phyloP scores from a whole-genome alignment of 768 basidiomycete species.

The Leccinum longicurvipes region DNA sequence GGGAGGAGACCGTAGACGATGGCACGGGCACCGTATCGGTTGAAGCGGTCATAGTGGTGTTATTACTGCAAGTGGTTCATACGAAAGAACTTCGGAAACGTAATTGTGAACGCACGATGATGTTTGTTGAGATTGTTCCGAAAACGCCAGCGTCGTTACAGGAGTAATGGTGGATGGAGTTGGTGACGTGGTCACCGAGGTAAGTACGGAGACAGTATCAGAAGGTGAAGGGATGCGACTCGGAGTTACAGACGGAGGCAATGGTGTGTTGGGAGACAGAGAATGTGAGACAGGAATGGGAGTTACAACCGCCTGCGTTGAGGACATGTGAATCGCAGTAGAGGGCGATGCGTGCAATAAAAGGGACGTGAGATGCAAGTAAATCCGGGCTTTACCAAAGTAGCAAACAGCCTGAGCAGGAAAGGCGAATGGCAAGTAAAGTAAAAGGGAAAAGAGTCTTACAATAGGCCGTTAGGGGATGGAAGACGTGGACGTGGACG shows the following conservation, averaged over 20 bases:
- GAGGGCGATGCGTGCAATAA: slow-evolving; percentile 5
- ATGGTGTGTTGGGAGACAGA: slow-evolving; percentile 11
- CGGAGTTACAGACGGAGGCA: slow-evolving; percentile 4
- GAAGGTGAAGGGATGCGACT: slow-evolving; percentile 7
- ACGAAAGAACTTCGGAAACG: slow-evolving; percentile 3
- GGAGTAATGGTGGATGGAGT: slow-evolving; percentile 9
- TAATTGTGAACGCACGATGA: slow-evolving; percentile 24
- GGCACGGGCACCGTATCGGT: slow-evolving; percentile 10
- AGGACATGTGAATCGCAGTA: slow-evolving; percentile 22
- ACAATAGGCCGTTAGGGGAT: background rate
- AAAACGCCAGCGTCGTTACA: slow-evolving; percentile 9
- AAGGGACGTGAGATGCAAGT: slow-evolving; percentile 9
- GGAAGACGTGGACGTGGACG: background rate
- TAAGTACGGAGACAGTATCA: slow-evolving; percentile 18
- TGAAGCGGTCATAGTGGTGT: slow-evolving; percentile 12
- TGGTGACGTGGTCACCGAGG: slow-evolving; percentile 22
- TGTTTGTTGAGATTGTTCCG: slow-evolving; percentile 9
- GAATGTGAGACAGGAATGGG: slow-evolving; percentile 4
- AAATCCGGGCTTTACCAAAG: background rate
- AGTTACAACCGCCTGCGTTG: slow-evolving; percentile 13
- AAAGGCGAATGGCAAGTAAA: slow-evolving; percentile 2
- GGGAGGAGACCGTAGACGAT: slow-evolving; percentile 4
- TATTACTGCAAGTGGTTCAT: slow-evolving; percentile 18
- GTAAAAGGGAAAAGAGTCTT: slow-evolving; percentile 5
- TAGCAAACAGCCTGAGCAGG: slow-evolving; percentile 3